phyloP scores from a whole-genome alignment of 129 eudicot species.

The Helichrysum umbraculigerum region DNA sequence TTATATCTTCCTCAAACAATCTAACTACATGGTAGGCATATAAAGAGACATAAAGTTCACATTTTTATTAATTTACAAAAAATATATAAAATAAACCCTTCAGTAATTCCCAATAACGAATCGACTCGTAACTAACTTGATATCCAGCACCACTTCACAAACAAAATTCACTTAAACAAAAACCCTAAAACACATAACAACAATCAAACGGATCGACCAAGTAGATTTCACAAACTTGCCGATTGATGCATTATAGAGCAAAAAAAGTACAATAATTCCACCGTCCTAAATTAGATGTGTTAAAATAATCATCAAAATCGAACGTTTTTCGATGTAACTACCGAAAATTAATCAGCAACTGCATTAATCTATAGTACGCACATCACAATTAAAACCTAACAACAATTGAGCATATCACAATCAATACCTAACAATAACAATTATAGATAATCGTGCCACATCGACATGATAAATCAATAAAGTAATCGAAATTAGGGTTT shows the following conservation, averaged over 20 bases:
- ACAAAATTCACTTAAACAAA: neutral
- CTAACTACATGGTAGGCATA: neutral
- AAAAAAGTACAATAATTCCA: neutral
- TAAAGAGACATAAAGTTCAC: neutral
- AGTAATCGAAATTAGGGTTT: slow-evolving; percentile 24
- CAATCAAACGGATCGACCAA: slow-evolving; percentile 10
- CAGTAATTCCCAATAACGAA: neutral
- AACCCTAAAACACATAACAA: neutral
- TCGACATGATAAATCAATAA: neutral
- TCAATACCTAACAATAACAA: neutral
- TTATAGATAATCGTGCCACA: neutral
- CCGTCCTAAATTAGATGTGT: neutral
- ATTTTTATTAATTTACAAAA: too few species aligned
- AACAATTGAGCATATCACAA: neutral
- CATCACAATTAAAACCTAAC: neutral
- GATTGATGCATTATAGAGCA: slow-evolving; percentile 8
- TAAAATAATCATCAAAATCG: neutral
- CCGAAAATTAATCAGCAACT: neutral
- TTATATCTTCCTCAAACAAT: slow-evolving; percentile 11
- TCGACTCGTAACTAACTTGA: neutral
- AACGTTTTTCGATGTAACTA: neutral
- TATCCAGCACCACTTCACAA: slow-evolving; percentile 1
- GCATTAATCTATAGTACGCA: slow-evolving; percentile 3
- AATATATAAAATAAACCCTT: too few species aligned
- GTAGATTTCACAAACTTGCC: neutral